Evolutionary conservation across 805 yeast genomes (phyloP), one percentile per base, ranked within the genome.

Genomic region (Candida namnaoensis): DNA sequence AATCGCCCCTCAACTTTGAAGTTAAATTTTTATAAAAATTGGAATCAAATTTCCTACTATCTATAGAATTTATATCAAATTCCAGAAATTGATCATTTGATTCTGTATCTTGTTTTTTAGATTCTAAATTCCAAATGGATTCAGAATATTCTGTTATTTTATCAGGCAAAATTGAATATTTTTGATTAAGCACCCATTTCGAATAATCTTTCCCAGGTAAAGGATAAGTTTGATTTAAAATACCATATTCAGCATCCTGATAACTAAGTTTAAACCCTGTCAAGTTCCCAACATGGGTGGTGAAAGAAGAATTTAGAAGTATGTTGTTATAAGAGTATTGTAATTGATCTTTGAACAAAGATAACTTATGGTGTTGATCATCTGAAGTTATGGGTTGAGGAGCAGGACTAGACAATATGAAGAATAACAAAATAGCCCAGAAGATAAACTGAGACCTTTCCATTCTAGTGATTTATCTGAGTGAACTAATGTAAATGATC

Each of bases 221-320:
- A 0, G 90, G 90, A 73, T 80, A 81, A 0, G 76, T 68, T 45
- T 71, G 68, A 1, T 60, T 64, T 26, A 66, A 66, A 38, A 69
- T 60, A 11, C 73, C 72, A 5, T 64, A 56, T 2, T 71, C 19
- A 13, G 67, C 70, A 58, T 82, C 95, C 9, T 68, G 64, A 50
- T 84, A 86, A 28, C 87, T 76, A 32, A 81, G 59, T 50, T 68
- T 71, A 44, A 81, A 75, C 4, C 96, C 96, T 0, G 93, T 82
- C 13, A 86, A 57, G 50, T 84, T 82, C 1, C 84, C 83, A 54
- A 79, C 80, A 6, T 85, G 87, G 5, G 60, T 45, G 15, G 54
- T 41, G 56, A 71, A 80, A 1, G 72, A 66, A 36, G 74, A 56
- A 34, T 67, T 62, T 12, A 47, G 7, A 1, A 30, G 49, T 32